Percentiles rank a stretch among this genome's conserved stretches.
Evolutionary conservation across 352 stramenopile species (phyloP).

Genomic region (Plasmopara viticola): DNA sequence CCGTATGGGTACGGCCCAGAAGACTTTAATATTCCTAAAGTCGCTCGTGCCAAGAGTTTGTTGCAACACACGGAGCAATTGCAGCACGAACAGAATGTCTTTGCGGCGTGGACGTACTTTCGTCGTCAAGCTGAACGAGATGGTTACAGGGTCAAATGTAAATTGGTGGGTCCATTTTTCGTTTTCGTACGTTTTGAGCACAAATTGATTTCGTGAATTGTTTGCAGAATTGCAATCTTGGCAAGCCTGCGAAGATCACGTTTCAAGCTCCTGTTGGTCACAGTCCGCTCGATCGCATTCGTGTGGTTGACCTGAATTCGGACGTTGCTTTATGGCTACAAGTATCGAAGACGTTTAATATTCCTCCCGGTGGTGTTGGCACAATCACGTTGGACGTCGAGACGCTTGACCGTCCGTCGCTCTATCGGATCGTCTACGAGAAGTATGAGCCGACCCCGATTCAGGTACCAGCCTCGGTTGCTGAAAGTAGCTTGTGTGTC

Average conservation of each 20-base stretch:
- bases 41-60: conserved; percentile 71
- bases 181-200: neutral
- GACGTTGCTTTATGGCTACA: conserved; percentile 77
- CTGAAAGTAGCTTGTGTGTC: conserved; percentile 66
- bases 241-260: conserved; percentile 69
- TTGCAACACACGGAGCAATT: conserved; percentile 84
- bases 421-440: conserved; percentile 85
- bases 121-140: conserved; percentile 57
- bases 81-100: conserved; percentile 77
- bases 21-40: conserved; percentile 81
- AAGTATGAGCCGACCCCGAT: conserved; percentile 78
- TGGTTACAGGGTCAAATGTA: conserved; percentile 68
- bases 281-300: conserved; percentile 71
- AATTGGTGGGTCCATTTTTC: conserved; percentile 36
- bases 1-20: conserved; percentile 81
- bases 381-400: conserved; percentile 80
- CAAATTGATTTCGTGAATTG: neutral
- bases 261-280: conserved; percentile 68
- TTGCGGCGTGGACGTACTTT: conserved; percentile 70
- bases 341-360: conserved; percentile 77
- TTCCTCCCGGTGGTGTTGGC: conserved; percentile 67
- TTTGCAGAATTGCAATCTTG: conserved; percentile 66
- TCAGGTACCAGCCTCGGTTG: conserved; percentile 40
- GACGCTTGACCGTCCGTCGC: conserved; percentile 64
- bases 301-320: conserved; percentile 82